Conservation (phyloP, 192 early-diverging fungal genomes). For the Coemansia sp. region DNA sequence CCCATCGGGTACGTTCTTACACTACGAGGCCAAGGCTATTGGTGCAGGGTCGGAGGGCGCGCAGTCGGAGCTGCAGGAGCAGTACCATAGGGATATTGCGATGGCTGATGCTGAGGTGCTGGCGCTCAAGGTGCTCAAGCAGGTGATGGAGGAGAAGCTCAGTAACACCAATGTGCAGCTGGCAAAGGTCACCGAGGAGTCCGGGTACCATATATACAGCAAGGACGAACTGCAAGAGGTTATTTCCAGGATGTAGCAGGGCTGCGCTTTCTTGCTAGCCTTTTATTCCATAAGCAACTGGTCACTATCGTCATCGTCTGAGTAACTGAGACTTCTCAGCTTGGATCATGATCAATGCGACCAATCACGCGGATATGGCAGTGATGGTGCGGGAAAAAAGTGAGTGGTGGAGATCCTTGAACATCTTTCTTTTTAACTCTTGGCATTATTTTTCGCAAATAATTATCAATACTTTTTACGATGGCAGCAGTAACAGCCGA, state of each 20-base stretch:
- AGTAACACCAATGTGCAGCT: constrained; percentile 94
- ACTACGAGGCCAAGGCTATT: constrained; percentile 97
- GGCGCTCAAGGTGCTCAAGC: constrained; percentile 95
- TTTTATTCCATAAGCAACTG: neutral
- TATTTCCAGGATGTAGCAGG: constrained; percentile 65
- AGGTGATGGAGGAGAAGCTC: constrained; percentile 99
- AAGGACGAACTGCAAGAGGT: constrained; percentile 79
- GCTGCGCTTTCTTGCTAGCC: neutral
- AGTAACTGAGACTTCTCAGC: neutral
- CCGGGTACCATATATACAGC: constrained; percentile 77
- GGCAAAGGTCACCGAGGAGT: constrained; percentile 75
- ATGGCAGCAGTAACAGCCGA: neutral
- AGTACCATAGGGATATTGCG: constrained; percentile 85
- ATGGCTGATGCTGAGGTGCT: constrained; percentile 84
- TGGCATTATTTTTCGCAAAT: neutral
- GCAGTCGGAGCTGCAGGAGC: constrained; percentile 95
- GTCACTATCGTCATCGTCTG: neutral
- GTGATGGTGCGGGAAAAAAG: neutral
- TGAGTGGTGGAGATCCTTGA: neutral
- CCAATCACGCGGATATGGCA: neutral
- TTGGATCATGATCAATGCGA: neutral
- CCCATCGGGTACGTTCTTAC: constrained; percentile 96
- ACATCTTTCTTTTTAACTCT: neutral
- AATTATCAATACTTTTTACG: neutral
- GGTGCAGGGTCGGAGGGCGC: constrained; percentile 99